phyloP scores from a whole-genome alignment of 108 stramenopile genomes.

The Cyclotella sp. region DNA sequence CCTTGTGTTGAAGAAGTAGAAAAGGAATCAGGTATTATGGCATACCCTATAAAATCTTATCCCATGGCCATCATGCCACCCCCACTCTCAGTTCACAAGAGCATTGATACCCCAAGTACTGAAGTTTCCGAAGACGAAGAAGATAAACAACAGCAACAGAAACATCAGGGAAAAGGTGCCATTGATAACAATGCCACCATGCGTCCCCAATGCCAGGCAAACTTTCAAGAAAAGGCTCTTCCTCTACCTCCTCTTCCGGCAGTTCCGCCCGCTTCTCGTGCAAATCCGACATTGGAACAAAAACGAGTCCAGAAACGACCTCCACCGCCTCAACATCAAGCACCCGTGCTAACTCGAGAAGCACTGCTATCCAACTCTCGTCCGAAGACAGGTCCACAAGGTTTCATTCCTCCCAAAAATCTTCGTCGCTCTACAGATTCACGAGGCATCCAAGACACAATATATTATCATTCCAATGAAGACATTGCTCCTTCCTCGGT shows the following conservation, averaged over 20 bases:
- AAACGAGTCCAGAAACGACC: not conserved
- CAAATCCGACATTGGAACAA: not conserved
- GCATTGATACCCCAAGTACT: constrained; percentile 5
- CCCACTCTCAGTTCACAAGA: not conserved
- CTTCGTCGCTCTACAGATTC: not conserved
- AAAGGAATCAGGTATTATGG: not conserved
- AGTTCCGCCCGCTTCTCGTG: not conserved
- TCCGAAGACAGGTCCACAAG: not conserved
- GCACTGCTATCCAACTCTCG: not conserved
- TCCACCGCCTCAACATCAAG: not conserved
- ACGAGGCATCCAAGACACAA: constrained; percentile 1
- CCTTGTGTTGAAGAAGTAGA: not conserved
- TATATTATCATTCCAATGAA: constrained; percentile 9
- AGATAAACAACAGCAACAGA: not conserved
- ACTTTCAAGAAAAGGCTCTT: not conserved
- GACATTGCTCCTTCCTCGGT: not conserved
- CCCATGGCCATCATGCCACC: no score
- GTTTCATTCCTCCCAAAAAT: not conserved
- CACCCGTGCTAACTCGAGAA: no score
- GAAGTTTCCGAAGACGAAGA: constrained; percentile 4
- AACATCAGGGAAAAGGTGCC: not conserved
- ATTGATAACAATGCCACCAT: not conserved
- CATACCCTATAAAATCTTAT: not conserved
- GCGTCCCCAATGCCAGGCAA: not conserved
- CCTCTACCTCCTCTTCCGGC: constrained; percentile 12